Evolutionary conservation across 306 rosid genomes (phyloP).

Genomic region (Spatholobus suberectus): DNA sequence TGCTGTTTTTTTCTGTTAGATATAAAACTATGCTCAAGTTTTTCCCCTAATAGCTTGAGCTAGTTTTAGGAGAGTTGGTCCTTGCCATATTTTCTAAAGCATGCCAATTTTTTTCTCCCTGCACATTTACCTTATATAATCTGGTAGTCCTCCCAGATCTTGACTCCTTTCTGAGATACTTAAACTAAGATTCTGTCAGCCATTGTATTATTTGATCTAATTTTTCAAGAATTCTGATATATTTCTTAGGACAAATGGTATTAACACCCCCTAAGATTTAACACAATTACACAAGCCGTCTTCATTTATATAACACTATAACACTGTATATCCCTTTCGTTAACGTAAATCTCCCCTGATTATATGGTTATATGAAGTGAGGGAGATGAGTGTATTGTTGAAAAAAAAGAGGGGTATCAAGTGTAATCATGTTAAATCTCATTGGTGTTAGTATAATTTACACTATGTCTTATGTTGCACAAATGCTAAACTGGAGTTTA

Average conservation of each 20-base stretch:
- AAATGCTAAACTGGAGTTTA: background rate
- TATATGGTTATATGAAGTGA: background rate
- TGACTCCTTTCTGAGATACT: background rate
- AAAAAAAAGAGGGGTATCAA: background rate
- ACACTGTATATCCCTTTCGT: background rate
- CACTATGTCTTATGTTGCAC: background rate
- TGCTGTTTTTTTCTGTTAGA: slow-evolving; percentile 11
- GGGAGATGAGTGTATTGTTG: background rate
- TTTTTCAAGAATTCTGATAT: background rate
- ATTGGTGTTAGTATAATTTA: background rate
- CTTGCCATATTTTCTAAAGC: slow-evolving; percentile 11
- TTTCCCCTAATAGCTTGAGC: background rate
- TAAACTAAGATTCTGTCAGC: background rate
- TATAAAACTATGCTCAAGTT: slow-evolving; percentile 4
- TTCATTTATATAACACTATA: background rate
- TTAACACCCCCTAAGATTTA: background rate
- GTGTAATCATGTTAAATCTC: background rate
- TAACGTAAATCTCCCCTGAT: background rate
- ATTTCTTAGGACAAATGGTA: background rate
- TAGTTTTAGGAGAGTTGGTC: background rate
- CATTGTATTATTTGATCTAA: background rate
- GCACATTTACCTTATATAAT: slow-evolving; percentile 5
- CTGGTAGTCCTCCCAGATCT: background rate
- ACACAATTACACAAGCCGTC: background rate
- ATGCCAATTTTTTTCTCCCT: background rate